Percentiles rank a stretch among this genome's conserved stretches.
phyloP scores from a whole-genome alignment of 2,329 filamentous ascomycete species.

The Graphilbum ipis-grandicollis region DNA sequence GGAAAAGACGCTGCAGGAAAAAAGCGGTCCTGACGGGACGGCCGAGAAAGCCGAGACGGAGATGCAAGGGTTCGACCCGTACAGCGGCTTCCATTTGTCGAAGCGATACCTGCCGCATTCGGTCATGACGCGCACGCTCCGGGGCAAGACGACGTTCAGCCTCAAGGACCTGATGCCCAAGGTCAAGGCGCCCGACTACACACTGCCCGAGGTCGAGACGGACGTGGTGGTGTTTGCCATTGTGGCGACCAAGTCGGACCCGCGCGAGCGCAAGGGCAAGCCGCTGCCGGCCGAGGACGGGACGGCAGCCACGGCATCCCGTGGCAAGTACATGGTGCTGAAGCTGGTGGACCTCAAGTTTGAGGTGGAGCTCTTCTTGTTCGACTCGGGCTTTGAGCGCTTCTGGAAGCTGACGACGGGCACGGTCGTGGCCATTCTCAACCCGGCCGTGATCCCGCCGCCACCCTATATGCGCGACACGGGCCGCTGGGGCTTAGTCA shows the following conservation, averaged over 20 bases:
- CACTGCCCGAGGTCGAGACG: conserved; percentile 64
- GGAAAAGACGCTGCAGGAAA: no score
- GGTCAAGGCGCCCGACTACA: conserved; percentile 69
- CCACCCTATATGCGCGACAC: conserved; percentile 58
- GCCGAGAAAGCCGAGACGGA: no score
- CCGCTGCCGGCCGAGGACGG: conserved; percentile 16
- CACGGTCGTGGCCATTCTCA: conserved; percentile 83
- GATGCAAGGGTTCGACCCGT: no score
- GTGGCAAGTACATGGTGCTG: conserved; percentile 82
- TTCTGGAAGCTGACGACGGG: conserved; percentile 91
- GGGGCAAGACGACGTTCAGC: conserved; percentile 58
- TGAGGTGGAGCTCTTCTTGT: conserved; percentile 84
- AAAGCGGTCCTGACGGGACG: no score
- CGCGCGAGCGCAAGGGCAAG: conserved; percentile 17
- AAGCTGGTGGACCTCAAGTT: conserved; percentile 76
- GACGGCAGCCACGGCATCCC: conserved; percentile 36
- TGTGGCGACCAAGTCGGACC: conserved; percentile 74
- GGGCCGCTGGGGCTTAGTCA: conserved; percentile 68
- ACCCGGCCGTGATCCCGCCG: conserved; percentile 81
- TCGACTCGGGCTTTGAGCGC: conserved; percentile 73
- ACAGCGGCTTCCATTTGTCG: conserved; percentile 69
- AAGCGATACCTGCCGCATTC: conserved; percentile 70
- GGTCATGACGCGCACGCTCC: conserved; percentile 59
- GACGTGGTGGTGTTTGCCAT: conserved; percentile 85
- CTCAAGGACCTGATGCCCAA: conserved; percentile 67